Evolutionary conservation across 78 protist species (phyloP).

Genomic region (Tieghemostelium lacteum): DNA sequence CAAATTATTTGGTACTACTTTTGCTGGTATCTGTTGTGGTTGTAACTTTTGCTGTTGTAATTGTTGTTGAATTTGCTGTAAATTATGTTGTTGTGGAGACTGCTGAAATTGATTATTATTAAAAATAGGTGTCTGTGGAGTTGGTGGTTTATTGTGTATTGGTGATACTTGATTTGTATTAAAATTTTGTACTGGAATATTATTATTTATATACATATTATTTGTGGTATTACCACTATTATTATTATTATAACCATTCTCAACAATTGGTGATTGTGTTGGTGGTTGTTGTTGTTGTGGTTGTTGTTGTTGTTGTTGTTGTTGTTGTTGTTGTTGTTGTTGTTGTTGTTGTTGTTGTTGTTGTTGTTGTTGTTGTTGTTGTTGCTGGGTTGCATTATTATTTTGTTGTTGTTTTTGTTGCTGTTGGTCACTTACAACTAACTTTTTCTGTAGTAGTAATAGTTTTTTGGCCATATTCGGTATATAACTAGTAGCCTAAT

Average conservation of each 20-base stretch:
- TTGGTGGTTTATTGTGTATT: neutral
- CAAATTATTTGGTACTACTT: neutral
- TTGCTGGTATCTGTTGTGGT: neutral
- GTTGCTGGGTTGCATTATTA: neutral
- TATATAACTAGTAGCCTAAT: too few species aligned
- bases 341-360: neutral
- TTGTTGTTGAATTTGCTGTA: neutral
- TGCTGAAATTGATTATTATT: too few species aligned
- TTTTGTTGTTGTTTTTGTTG: neutral
- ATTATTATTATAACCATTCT: too few species aligned
- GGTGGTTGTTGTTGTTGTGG: neutral
- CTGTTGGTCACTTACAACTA: too few species aligned
- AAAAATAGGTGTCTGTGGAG: neutral
- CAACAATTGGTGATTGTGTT: neutral
- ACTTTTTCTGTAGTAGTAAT: too few species aligned
- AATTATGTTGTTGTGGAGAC: neutral
- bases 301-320: neutral
- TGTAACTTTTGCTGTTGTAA: neutral
- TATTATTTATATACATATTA: too few species aligned
- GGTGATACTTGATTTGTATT: neutral
- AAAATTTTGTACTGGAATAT: neutral
- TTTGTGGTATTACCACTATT: neutral
- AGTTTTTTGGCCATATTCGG: too few species aligned
- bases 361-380: neutral
- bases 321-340: neutral